Base-by-base conservation (phyloP, 306 rosid species). In the Ochetophila trinervis region DNA sequence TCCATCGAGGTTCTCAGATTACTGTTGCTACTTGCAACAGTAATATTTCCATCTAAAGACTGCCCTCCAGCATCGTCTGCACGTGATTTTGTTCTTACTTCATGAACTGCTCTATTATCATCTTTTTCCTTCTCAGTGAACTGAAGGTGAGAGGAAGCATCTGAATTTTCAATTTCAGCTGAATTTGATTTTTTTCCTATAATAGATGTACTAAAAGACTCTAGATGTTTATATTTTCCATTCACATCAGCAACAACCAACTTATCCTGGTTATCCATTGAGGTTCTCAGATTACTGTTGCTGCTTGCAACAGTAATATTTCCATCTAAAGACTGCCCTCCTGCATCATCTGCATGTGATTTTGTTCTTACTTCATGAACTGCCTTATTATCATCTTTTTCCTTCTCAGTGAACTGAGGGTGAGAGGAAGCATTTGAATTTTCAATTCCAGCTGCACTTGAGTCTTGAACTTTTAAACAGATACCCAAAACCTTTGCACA, bases 331-430 rank as follows among this genome's bases (percentile, higher is more conserved):
- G 63, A 74, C 54, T 63, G 73, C 53, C 35, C 48, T 24, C 34
- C 68, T 74, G 56, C 74, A 79, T 81, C 80, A 70, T 64, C 72
- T 57, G 56, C 79, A 70, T n/a, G 60, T 34, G 52, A 30, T 12
- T 52, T 55, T 32, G 24, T 40, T 14, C 68, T 55, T 63, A 36
- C 14, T 47, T 19, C 75, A 70, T 63, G 68, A 57, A 57, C 66
- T 50, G 57, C 70, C 57, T 20, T 68, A 56, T 47, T 51, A 57
- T 57, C 73, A 64, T 49, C 62, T 44, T 82, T 81, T 60, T 66
- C 71, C 67, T 61, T 42, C 52, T 84, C 79, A 19, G 53, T 50
- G 48, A 42, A 61, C 66, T 45, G 54, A 65, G 20, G 34, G 15
- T 21, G 60, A 64, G 71, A 68, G 42, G 48, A 65, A 48, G 63